Percentiles rank a stretch among this genome's conserved stretches.
These are phyloP conservation scores for Neurospora sp. DNA, from an alignment of 495 filamentous ascomycete species.

Conservation along the genomic window DNA sequence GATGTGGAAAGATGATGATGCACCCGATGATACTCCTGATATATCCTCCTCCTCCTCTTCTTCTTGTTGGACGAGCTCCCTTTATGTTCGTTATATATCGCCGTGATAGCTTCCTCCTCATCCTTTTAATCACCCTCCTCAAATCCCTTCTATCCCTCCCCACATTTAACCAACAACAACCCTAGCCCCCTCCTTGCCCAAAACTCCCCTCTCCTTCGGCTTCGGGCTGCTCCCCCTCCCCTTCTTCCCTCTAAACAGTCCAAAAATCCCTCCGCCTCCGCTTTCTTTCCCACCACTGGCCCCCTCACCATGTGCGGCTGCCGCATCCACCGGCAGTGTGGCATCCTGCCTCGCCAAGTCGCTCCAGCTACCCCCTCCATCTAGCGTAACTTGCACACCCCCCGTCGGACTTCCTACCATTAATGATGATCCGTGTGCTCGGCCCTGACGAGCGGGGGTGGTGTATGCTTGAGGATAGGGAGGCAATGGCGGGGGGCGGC, in stretches of 20 bases:
- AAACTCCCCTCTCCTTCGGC: constrained; percentile 82
- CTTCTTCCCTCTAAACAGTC: constrained; percentile 80
- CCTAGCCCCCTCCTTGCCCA: constrained; percentile 91
- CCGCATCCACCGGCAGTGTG: constrained; percentile 61
- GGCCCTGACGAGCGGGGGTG: constrained; percentile 18
- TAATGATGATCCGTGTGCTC: constrained; percentile 28
- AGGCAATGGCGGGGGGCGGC: constrained; percentile 30
- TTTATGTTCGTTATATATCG: neutral
- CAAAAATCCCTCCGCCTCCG: constrained; percentile 67
- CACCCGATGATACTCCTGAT: neutral
- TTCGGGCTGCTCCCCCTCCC: constrained; percentile 86
- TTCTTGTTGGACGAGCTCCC: neutral
- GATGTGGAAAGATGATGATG: neutral
- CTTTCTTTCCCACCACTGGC: constrained; percentile 20
- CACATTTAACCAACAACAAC: constrained; percentile 46
- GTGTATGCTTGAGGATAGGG: constrained; percentile 41
- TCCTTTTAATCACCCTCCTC: neutral
- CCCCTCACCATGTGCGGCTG: constrained; percentile 33
- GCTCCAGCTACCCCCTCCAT: constrained; percentile 81
- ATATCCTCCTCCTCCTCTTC: neutral
- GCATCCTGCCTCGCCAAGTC: constrained; percentile 74
- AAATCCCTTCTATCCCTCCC: neutral
- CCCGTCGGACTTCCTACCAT: constrained; percentile 68
- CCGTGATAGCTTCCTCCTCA: neutral
- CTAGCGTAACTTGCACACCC: constrained; percentile 82